Percentiles rank a stretch among this genome's conserved stretches.
Conservation (phyloP, 1,139 yeast species). For the Yamadazyma siamensis region DNA sequence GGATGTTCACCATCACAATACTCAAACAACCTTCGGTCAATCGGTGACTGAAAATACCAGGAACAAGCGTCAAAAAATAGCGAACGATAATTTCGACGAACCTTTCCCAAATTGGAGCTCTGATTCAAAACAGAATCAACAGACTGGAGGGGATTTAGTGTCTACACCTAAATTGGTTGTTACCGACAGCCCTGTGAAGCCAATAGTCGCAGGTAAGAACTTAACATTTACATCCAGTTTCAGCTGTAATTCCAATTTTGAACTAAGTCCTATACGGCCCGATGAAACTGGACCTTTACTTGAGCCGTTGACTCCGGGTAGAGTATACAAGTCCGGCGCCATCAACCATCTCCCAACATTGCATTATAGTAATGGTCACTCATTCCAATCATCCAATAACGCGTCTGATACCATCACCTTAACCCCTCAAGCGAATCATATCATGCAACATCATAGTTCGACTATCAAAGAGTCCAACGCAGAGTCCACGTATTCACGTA, state of each 20-base stretch:
- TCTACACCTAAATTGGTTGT: slow-evolving; percentile 27
- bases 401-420: slow-evolving; percentile 1
- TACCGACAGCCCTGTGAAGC: slow-evolving; percentile 38
- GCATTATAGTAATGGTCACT: slow-evolving; percentile 7
- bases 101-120: slow-evolving; percentile 20
- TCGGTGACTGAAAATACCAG: background rate
- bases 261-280: slow-evolving; percentile 56
- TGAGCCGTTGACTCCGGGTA: slow-evolving; percentile 54
- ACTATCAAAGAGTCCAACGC: no score
- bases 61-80: slow-evolving; percentile 4
- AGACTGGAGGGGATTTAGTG: slow-evolving; percentile 9
- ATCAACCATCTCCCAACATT: slow-evolving; percentile 13
- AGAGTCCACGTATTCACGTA: no score
- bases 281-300: slow-evolving; percentile 61
- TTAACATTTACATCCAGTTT: slow-evolving; percentile 56
- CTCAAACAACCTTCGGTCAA: slow-evolving; percentile 1
- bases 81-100: slow-evolving; percentile 23
- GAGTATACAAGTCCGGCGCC: slow-evolving; percentile 18
- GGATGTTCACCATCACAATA: slow-evolving; percentile 4
- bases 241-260: slow-evolving; percentile 62
- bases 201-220: slow-evolving; percentile 42
- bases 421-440: background rate
- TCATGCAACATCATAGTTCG: slow-evolving; percentile 1
- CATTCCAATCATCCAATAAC: slow-evolving; percentile 2
- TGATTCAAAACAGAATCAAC: slow-evolving; percentile 1